Percentiles rank a stretch among this genome's conserved stretches.
Evolutionary conservation across 2,329 filamentous ascomycete genomes (phyloP).

Genomic region (Sphaerulina vaccinii): DNA sequence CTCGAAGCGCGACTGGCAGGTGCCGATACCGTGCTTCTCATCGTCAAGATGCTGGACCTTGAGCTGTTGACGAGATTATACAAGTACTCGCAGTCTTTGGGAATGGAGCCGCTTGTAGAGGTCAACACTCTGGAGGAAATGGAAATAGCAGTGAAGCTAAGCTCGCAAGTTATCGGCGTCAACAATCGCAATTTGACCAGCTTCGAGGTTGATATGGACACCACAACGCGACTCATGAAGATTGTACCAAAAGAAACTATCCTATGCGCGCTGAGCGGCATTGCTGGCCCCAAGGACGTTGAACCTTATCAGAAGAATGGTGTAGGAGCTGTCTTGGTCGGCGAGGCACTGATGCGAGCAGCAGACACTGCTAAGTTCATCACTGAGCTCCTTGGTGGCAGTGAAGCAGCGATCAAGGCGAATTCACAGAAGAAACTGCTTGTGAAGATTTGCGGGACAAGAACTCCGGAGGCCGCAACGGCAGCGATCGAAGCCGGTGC

Average conservation of each 20-base stretch:
- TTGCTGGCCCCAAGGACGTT: constrained; percentile 85
- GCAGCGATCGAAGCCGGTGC: constrained; percentile 82
- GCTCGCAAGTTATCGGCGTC: constrained; percentile 88
- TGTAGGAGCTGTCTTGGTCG: constrained; percentile 88
- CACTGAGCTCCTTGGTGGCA: constrained; percentile 70
- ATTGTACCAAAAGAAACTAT: constrained; percentile 83
- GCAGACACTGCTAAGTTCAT: constrained; percentile 81
- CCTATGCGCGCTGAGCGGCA: constrained; percentile 91
- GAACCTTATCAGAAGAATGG: constrained; percentile 83
- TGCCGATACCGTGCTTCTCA: constrained; percentile 89
- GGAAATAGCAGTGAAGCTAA: constrained; percentile 79
- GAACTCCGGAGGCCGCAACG: constrained; percentile 75
- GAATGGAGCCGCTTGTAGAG: constrained; percentile 97
- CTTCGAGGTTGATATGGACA: constrained; percentile 89
- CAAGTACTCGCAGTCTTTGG: constrained; percentile 81
- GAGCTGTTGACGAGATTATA: constrained; percentile 75
- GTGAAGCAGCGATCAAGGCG: constrained; percentile 32
- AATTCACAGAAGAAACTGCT: constrained; percentile 51
- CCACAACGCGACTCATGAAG: constrained; percentile 65
- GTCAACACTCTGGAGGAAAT: constrained; percentile 95
- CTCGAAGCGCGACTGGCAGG: constrained; percentile 89
- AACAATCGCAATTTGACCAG: constrained; percentile 97
- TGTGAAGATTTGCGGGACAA: constrained; percentile 94
- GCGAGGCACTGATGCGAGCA: constrained; percentile 93
- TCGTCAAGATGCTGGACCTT: constrained; percentile 93